Conservation (phyloP, 2,329 filamentous ascomycete species). For the Pestalotiopsis fici region DNA sequence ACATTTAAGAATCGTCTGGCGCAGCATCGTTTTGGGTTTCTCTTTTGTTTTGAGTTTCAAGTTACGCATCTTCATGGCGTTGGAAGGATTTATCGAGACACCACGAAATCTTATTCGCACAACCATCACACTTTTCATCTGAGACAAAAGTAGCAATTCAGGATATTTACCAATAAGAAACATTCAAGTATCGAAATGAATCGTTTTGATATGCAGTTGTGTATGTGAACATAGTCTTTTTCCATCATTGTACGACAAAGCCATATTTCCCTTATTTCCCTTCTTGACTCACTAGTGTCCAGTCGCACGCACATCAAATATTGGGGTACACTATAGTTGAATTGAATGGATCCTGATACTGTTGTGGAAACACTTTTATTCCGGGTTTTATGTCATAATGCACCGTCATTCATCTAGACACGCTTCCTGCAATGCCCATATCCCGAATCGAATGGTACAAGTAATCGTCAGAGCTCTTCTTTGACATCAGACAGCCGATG, state of each 20-base stretch:
- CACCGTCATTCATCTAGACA: too few relatives aligned
- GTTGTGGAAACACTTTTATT: too few relatives aligned
- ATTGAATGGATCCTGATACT: too few relatives aligned
- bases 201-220: too few relatives aligned
- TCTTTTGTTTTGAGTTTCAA: not conserved
- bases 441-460: not conserved
- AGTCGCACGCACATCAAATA: too few relatives aligned
- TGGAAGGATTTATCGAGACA: not conserved
- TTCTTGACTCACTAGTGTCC: too few relatives aligned
- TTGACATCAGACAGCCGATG: slow-evolving; percentile 49
- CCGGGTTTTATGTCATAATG: too few relatives aligned
- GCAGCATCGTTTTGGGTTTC: not conserved
- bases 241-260: too few relatives aligned
- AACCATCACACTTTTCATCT: not conserved
- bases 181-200: not conserved
- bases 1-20: not conserved
- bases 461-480: slow-evolving; percentile 61
- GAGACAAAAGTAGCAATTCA: not conserved
- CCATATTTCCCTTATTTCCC: too few relatives aligned
- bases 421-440: too few relatives aligned
- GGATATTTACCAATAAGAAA: not conserved
- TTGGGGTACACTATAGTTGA: too few relatives aligned
- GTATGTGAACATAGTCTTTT: too few relatives aligned
- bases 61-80: not conserved
- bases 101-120: not conserved